Conservation (phyloP, 768 basidiomycete species). For the Rhodosporidiobolus sp. region DNA sequence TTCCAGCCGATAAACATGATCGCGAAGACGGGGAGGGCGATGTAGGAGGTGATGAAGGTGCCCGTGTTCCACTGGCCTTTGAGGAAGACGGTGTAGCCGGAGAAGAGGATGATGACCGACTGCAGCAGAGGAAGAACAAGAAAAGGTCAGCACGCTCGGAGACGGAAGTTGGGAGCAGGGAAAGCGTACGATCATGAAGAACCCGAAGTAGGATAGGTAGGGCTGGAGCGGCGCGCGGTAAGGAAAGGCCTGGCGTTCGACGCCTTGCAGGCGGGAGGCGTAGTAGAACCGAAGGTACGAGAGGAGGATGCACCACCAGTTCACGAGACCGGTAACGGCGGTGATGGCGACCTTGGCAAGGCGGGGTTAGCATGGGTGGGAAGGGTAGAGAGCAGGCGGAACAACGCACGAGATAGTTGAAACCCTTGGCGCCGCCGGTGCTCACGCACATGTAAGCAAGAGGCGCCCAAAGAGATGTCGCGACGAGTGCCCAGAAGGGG, state of each 20-base stretch:
- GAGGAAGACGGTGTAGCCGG: conserved; percentile 56
- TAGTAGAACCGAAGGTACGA: conserved; percentile 78
- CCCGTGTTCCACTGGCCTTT: conserved; percentile 57
- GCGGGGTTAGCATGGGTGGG: background rate
- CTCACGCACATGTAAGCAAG: conserved; percentile 70
- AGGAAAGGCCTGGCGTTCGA: conserved; percentile 67
- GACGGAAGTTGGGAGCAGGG: too few relatives aligned
- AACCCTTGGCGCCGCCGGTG: conserved; percentile 46
- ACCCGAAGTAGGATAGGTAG: conserved; percentile 49
- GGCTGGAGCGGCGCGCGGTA: conserved; percentile 63
- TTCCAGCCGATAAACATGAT: conserved; percentile 26
- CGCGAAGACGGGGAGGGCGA: conserved; percentile 37
- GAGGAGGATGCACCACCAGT: conserved; percentile 74
- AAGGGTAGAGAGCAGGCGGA: background rate
- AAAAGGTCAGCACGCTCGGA: too few relatives aligned
- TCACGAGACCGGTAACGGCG: conserved; percentile 56
- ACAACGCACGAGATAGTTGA: conserved; percentile 24
- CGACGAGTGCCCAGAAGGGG: conserved; percentile 67
- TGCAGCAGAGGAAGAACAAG: background rate
- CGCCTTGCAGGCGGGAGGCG: conserved; percentile 77
- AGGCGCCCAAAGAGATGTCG: conserved; percentile 61
- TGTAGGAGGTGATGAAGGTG: conserved; percentile 84
- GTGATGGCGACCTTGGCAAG: conserved; percentile 3
- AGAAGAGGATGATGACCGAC: conserved; percentile 28
- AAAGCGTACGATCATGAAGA: conserved; percentile 44